Base-by-base conservation (phyloP, 805 yeast species). In the Yarrowia bubula region DNA sequence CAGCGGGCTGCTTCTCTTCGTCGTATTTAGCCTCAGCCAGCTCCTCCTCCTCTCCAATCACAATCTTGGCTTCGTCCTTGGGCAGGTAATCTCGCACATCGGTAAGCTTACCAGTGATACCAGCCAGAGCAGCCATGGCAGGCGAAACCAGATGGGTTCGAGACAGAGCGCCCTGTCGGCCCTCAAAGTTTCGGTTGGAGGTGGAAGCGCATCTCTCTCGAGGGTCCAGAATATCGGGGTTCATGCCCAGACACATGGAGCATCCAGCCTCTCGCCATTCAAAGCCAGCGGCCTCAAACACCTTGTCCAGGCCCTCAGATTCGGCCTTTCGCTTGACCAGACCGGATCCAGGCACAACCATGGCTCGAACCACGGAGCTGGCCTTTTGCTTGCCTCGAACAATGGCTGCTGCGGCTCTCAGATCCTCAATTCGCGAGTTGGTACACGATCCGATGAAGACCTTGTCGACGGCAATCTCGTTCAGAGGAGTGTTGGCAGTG, bases 201-300 rank as follows among this genome's bases (percentile, higher is more conserved):
- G 99, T 95, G 13, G 98, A 92, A 8, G 99, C 99, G 81, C 99
- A 95, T 80, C 99, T 87, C 79, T 95, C 99, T 74, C 89, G 85
- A 44, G 99, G 99, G 68, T 86, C 84, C 74, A 95, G 84, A 72
- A 95, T 93, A 80, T 95, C 99, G 47, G 98, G 98, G 80, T 95
- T 95, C 99, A 95, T 95, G 78, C 99, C 99, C 63, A 95, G 84
- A 81, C 99, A 95, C 99, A 95, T 95, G 46, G 98, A 93, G 80
- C 99, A 95, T 68, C 99, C 99, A 70, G 99, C 98, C 80, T 95
- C 99, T 81, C 99, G 88, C 99, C 99, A 95, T 71, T 90, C 93
- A 75, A 95, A 95, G 18, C 97, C 98, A 61, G 99, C 98, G 58
- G 86, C 90, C 73, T 81, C 85, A 74, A 95, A 95, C 66, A 95